Conservation (phyloP, 805 yeast genomes). For the Spathaspora sp. region DNA sequence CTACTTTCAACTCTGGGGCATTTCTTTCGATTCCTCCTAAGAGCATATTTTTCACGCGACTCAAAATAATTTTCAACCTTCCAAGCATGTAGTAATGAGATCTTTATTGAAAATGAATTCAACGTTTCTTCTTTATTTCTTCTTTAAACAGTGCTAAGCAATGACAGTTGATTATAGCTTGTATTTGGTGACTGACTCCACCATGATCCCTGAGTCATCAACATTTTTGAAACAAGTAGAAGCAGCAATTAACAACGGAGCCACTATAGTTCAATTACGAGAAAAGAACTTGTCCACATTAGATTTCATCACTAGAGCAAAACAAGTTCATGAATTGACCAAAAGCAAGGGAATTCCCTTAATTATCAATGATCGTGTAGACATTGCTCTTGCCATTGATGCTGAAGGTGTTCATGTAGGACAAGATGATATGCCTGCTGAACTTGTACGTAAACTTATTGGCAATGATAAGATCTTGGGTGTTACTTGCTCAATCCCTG, state of each 20-base stretch:
- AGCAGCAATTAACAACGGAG: slow-evolving; percentile 65
- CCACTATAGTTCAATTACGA: slow-evolving; percentile 76
- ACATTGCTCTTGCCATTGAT: slow-evolving; percentile 82
- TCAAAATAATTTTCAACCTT: neutral
- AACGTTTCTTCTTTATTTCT: neutral
- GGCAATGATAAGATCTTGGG: slow-evolving; percentile 81
- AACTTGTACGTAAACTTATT: slow-evolving; percentile 53
- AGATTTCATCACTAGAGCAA: slow-evolving; percentile 62
- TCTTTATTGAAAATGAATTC: neutral
- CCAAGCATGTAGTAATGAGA: too few species aligned
- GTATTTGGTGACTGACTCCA: slow-evolving; percentile 78
- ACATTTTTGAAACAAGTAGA: slow-evolving; percentile 58
- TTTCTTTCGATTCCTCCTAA: neutral
- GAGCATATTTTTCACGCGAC: neutral
- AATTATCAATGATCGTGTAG: slow-evolving; percentile 82
- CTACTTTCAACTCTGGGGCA: neutral
- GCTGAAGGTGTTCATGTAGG: slow-evolving; percentile 95
- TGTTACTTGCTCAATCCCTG: slow-evolving; percentile 60
- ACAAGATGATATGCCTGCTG: slow-evolving; percentile 78
- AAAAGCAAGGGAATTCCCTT: slow-evolving; percentile 61
- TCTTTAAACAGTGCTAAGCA: neutral
- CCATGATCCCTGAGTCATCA: slow-evolving; percentile 57
- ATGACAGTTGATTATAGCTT: slow-evolving; percentile 48
- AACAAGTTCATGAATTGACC: slow-evolving; percentile 59
- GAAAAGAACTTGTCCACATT: slow-evolving; percentile 72